Percentiles rank a stretch among this genome's conserved stretches.
Conservation (phyloP, 2,329 filamentous ascomycete genomes). For the Aspergillus versicolor region DNA sequence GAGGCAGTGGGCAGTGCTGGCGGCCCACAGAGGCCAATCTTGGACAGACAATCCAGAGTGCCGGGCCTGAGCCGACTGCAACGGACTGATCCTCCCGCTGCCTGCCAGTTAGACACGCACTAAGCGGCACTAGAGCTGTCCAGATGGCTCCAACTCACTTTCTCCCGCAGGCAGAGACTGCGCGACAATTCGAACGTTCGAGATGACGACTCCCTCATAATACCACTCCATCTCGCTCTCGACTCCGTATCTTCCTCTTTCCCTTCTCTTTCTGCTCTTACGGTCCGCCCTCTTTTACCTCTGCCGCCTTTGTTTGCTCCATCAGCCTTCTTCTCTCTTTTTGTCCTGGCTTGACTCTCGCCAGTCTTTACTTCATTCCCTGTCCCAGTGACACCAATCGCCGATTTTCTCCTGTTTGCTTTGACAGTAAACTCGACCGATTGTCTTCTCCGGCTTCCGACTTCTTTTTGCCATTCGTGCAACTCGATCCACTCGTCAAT, state of each 20-base stretch:
- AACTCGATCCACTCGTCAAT: constrained; percentile 12
- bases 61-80: constrained; percentile 6
- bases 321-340: background rate
- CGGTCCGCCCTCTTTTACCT: background rate
- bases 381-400: constrained; percentile 6
- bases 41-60: constrained; percentile 9
- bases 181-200: background rate
- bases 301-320: background rate
- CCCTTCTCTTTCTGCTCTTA: background rate
- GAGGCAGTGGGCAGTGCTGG: background rate
- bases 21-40: background rate
- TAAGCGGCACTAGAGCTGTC: constrained; percentile 3
- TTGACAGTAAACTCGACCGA: constrained; percentile 13
- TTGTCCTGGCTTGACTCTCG: background rate
- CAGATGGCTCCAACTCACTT: background rate
- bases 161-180: constrained; percentile 2
- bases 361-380: background rate
- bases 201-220: constrained; percentile 3
- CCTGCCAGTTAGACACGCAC: background rate
- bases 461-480: constrained; percentile 8
- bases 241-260: background rate
- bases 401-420: constrained; percentile 13
- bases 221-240: background rate
- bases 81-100: constrained; percentile 7
- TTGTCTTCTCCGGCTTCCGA: background rate